phyloP scores from a whole-genome alignment of 148 eudicot genomes.

The Bassia scoparia region DNA sequence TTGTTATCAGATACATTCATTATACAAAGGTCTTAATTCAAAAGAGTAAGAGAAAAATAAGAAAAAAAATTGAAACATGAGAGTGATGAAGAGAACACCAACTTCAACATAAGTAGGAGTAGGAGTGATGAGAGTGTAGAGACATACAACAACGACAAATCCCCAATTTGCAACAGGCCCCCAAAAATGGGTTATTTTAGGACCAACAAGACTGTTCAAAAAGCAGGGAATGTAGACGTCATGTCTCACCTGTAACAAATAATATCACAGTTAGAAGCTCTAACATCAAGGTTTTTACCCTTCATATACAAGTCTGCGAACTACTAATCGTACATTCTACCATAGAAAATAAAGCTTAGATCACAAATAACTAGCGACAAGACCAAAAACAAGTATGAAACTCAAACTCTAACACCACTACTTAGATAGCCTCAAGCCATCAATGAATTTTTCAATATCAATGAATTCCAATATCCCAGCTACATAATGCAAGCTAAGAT shows the following conservation, averaged over 20 bases:
- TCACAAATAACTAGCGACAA: neutral
- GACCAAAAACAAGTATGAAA: neutral
- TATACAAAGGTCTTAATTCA: no score
- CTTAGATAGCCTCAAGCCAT: no score
- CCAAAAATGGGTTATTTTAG: conserved; percentile 97
- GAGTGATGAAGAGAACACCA: no score
- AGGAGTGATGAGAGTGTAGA: conserved; percentile 13
- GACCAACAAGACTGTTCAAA: conserved; percentile 91
- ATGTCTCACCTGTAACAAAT: conserved; percentile 39
- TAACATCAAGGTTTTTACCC: neutral
- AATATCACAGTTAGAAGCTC: conserved; percentile 9
- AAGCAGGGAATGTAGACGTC: conserved; percentile 72
- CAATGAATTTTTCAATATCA: no score
- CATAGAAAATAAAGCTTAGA: neutral
- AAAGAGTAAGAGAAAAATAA: no score
- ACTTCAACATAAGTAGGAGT: no score
- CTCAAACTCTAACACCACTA: neutral
- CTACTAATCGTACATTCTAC: neutral
- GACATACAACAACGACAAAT: conserved; percentile 65
- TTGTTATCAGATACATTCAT: no score
- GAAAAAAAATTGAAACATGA: no score
- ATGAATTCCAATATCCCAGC: no score
- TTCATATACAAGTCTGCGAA: neutral
- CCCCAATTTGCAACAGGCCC: conserved; percentile 98
- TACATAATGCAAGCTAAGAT: no score